A percentile compares a stretch with the other conserved stretches of the same genome.
Evolutionary conservation across 352 stramenopile genomes (phyloP).

Genomic region (Pythium sp.): DNA sequence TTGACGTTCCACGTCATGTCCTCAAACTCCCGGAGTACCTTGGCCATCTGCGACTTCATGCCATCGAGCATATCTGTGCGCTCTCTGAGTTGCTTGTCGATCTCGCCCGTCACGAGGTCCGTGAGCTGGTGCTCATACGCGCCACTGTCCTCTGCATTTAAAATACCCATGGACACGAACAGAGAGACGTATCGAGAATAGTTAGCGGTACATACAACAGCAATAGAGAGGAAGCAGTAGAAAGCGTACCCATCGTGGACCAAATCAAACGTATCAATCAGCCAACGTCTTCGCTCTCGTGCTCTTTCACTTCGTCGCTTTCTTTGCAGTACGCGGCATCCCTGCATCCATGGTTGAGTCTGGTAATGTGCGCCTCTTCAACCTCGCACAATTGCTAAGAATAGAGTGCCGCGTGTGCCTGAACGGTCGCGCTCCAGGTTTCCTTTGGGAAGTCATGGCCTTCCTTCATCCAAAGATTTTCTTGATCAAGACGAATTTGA

Average conservation of each 20-base stretch:
- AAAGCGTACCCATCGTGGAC: not conserved
- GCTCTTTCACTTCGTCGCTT: not conserved
- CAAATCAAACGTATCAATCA: not conserved
- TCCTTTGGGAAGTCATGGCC: not conserved
- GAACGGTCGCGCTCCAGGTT: not conserved
- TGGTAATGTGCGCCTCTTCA: not conserved
- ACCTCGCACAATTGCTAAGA: not conserved
- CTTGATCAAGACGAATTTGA: not conserved
- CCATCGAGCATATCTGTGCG: slow-evolving; percentile 47
- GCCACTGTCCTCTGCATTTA: slow-evolving; percentile 22
- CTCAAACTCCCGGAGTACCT: slow-evolving; percentile 68
- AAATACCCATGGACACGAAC: not conserved
- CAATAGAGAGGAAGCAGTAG: not conserved
- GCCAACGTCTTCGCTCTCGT: not conserved
- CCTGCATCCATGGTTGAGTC: not conserved
- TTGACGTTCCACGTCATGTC: slow-evolving; percentile 50
- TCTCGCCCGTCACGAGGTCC: slow-evolving; percentile 55
- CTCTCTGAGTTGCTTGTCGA: slow-evolving; percentile 54
- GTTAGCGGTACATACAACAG: not conserved
- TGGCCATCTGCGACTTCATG: slow-evolving; percentile 70
- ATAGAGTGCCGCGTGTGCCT: not conserved
- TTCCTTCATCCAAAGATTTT: not conserved
- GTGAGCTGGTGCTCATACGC: slow-evolving; percentile 53
- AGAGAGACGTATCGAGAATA: not conserved
- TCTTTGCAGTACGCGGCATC: not conserved